Base-by-base conservation (phyloP, 225 moss, liverwort and hornwort species). In the Lunularia cruciata region DNA sequence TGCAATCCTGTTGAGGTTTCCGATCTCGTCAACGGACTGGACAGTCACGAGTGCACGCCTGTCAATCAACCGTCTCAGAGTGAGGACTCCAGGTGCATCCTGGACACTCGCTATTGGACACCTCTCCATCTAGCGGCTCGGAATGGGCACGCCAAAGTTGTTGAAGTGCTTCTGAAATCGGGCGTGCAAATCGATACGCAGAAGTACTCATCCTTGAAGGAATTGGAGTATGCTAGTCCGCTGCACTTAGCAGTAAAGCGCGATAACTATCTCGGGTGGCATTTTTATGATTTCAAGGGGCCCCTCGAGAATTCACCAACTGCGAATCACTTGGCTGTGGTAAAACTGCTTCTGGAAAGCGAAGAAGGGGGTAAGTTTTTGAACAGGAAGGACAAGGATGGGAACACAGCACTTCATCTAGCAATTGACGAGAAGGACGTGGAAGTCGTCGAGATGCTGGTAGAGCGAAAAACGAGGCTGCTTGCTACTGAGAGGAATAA, bases 401-500 rank as follows among this genome's bases (percentile, higher is more conserved):
- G 67, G 1, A 52, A 67, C 22, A 52, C 67, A 6, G 49, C 52
- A 4, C 31, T 67, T 5, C 67, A 67, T 52, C 49, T 67, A 3
- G 67, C 67, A 15, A 49, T 67, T 4, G 36, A 67, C 15, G 14
- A 19, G 33, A 67, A 9, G 52, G 31, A 67, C 22, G 51, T 67
- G 8, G 49, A 52, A 7, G 51, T 67, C 30, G 51, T 67, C 2
- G 52, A 52, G 52, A 0, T 34, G 20, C 16, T 67, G n/a, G 15
- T 49, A 8, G 12, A 52, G 51, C 19, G 51, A 2, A n/a, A n/a
- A n/a, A 14, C 11, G 67, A 38, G 49, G 22, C 33, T 67, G 18
- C 10, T 67, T 6, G 67, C 32, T 13, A 53, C 52, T 15, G 35
- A 8, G 67, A 52, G 5, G 36, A 67, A 67, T 15, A 1, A 8